These are phyloP conservation scores for Calonectria ilicicola DNA, from an alignment of 2,329 filamentous ascomycete genomes.

Conservation along the genomic window DNA sequence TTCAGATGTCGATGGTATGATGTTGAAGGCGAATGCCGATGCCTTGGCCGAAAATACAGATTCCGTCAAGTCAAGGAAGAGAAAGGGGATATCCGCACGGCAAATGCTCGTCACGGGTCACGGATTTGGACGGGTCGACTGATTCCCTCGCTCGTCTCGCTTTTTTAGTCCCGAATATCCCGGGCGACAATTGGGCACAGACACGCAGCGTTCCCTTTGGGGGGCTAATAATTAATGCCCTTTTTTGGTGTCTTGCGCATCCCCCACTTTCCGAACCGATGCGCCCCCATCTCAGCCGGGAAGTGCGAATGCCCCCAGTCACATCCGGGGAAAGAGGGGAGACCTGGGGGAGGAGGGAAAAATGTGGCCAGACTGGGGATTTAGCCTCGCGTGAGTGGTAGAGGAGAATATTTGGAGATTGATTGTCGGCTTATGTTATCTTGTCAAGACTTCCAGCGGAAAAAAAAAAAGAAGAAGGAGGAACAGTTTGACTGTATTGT, in stretches of 20 bases:
- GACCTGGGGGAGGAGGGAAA: background rate
- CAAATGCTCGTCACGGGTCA: background rate
- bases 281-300: background rate
- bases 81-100: background rate
- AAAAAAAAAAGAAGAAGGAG: background rate
- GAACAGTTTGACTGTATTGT: background rate
- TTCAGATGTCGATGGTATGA: background rate
- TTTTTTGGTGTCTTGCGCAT: background rate
- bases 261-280: conserved; percentile 25
- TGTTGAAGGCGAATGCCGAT: background rate
- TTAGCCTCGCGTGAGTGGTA: background rate
- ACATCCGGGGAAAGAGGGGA: conserved; percentile 4
- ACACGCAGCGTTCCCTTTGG: background rate
- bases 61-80: background rate
- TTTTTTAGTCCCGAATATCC: background rate
- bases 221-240: conserved; percentile 1
- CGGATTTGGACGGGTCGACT: background rate
- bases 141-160: background rate
- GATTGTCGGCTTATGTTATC: background rate
- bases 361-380: background rate
- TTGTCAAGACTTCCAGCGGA: background rate
- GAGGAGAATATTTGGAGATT: background rate
- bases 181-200: background rate
- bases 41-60: background rate
- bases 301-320: background rate